Percentiles rank a stretch among this genome's conserved stretches.
Conservation (phyloP, 352 stramenopile genomes). For the Pythium plurisporium region DNA sequence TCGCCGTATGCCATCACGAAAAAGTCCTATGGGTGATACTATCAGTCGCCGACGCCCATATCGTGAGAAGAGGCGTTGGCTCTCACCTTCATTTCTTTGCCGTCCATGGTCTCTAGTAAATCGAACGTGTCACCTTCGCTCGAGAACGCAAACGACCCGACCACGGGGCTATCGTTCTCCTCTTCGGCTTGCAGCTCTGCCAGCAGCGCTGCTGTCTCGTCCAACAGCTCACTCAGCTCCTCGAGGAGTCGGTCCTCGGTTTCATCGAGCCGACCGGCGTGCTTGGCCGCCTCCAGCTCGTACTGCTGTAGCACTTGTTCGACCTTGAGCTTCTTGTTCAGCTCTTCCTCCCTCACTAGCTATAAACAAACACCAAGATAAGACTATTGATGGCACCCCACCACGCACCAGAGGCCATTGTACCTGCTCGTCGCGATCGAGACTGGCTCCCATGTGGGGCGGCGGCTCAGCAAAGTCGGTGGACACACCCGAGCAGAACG, state of each 20-base stretch:
- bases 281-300: conserved; percentile 35
- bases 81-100: conserved; percentile 59
- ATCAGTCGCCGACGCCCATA: neutral
- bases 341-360: conserved; percentile 22
- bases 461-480: conserved; percentile 31
- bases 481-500: conserved; percentile 38
- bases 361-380: conserved; percentile 11
- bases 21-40: conserved; percentile 38
- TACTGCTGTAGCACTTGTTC: conserved; percentile 67
- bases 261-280: conserved; percentile 2
- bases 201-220: conserved; percentile 40
- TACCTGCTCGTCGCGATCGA: conserved; percentile 43
- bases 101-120: conserved; percentile 62
- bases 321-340: conserved; percentile 42
- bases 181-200: conserved; percentile 19
- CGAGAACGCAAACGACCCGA: conserved; percentile 54
- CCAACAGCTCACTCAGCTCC: conserved; percentile 46
- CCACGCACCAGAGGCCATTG: neutral
- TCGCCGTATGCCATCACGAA: conserved; percentile 65
- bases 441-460: conserved; percentile 33
- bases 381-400: neutral
- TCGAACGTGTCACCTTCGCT: conserved; percentile 57
- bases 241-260: conserved; percentile 35
- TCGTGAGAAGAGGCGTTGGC: neutral
- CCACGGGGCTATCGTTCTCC: conserved; percentile 39